phyloP scores from a whole-genome alignment of 345 rosid genomes.

The Anastatica hierochuntica region DNA sequence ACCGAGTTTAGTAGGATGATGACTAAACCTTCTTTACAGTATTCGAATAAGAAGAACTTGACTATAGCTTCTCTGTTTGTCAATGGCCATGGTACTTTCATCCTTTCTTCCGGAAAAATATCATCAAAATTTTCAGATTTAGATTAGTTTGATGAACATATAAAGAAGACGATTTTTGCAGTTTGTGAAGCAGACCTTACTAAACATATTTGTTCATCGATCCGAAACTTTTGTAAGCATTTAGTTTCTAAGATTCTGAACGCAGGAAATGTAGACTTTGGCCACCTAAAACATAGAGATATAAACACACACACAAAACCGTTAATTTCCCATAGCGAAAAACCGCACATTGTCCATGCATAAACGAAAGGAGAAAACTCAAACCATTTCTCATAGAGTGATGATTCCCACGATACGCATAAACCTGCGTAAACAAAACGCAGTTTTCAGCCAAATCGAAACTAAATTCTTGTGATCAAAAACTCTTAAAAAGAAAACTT shows the following conservation, averaged over 20 bases:
- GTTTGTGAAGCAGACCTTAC: constrained; percentile 47
- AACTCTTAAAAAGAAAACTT: constrained; percentile 36
- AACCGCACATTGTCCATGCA: no score
- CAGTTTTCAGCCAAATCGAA: no score
- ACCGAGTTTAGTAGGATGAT: constrained; percentile 64
- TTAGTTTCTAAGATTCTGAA: constrained; percentile 43
- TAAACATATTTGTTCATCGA: constrained; percentile 67
- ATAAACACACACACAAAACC: no score
- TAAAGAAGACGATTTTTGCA: not conserved
- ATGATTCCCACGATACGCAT: constrained; percentile 25
- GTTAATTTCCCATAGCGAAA: no score
- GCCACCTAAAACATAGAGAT: constrained; percentile 71
- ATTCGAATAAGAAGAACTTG: constrained; percentile 60
- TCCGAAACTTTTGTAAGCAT: constrained; percentile 50
- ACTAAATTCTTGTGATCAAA: no score
- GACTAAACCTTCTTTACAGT: constrained; percentile 59
- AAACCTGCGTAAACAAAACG: constrained; percentile 23
- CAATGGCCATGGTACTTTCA: constrained; percentile 95
- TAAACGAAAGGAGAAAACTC: no score
- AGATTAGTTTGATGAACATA: constrained; percentile 15
- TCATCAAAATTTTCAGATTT: constrained; percentile 10
- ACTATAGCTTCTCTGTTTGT: constrained; percentile 67
- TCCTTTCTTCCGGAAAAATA: constrained; percentile 74
- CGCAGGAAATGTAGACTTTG: constrained; percentile 57
- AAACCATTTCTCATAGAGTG: constrained; percentile 23